Percentiles rank a stretch among this genome's conserved stretches.
These are phyloP conservation scores for Gynandropsis gynandra DNA, from an alignment of 345 rosid species.

Conservation along the genomic window DNA sequence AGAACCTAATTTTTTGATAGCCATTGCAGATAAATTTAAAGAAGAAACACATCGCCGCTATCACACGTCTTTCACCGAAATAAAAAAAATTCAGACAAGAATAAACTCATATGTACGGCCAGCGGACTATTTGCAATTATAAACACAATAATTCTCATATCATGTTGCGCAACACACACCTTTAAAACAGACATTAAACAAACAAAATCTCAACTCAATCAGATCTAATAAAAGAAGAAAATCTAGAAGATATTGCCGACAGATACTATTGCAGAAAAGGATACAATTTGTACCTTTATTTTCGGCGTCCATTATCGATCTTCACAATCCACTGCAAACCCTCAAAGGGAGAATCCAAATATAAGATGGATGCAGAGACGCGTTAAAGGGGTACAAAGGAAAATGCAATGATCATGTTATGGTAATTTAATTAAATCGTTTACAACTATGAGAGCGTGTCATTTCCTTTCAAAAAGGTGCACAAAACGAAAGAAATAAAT, in stretches of 20 bases:
- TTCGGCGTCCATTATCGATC: constrained; percentile 16
- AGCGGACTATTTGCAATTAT: no score
- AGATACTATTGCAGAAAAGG: constrained; percentile 8
- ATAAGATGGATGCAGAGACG: background rate
- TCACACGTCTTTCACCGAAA: no score
- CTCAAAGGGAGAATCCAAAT: background rate
- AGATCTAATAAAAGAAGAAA: constrained; percentile 1
- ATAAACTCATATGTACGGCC: no score
- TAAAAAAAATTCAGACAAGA: no score
- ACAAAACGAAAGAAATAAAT: background rate
- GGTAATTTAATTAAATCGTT: constrained; percentile 5
- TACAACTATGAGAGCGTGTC: background rate
- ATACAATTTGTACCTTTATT: constrained; percentile 17
- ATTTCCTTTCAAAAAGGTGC: background rate
- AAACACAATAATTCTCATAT: background rate
- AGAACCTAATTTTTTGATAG: background rate
- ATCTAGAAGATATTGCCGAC: background rate
- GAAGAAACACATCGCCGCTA: no score
- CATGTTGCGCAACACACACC: background rate
- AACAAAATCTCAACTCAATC: background rate
- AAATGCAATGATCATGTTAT: background rate
- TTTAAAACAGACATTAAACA: constrained; percentile 5
- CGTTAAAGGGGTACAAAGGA: background rate
- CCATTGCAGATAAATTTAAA: no score
- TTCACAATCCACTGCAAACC: constrained; percentile 18